Percentiles rank a stretch among this genome's conserved stretches.
phyloP scores from a whole-genome alignment of 2,329 filamentous ascomycete genomes.

The Microcera coccophila region DNA sequence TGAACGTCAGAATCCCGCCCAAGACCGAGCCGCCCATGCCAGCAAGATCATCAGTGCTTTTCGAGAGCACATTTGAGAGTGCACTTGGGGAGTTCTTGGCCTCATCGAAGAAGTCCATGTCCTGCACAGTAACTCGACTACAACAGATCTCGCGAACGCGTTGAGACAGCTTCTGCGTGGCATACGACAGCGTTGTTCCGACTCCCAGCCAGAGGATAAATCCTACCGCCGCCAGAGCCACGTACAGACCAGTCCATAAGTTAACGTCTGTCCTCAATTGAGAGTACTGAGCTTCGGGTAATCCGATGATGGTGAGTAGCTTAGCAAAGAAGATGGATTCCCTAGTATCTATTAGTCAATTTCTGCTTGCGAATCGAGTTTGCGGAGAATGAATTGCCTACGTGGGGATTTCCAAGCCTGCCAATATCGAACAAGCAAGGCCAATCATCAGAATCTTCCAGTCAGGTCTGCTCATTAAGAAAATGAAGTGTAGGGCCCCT shows the following conservation, averaged over 20 bases:
- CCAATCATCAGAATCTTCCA: too few species aligned
- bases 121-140: too few species aligned
- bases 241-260: conserved; percentile 49
- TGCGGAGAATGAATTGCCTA: too few species aligned
- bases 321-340: too few species aligned
- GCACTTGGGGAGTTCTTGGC: conserved; percentile 18
- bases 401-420: too few species aligned
- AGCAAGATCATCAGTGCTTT: conserved; percentile 6
- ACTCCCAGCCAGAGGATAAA: conserved; percentile 25
- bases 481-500: neutral
- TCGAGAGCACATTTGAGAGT: conserved; percentile 20
- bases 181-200: conserved; percentile 2
- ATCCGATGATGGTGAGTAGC: conserved; percentile 2
- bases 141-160: too few species aligned
- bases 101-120: conserved; percentile 35
- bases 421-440: too few species aligned
- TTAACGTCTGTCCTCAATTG: conserved; percentile 27
- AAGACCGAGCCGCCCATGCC: conserved; percentile 12
- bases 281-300: conserved; percentile 8
- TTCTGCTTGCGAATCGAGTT: too few species aligned
- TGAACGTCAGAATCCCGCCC: conserved; percentile 6
- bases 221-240: conserved; percentile 37
- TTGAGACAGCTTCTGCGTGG: conserved; percentile 30
- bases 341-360: too few species aligned
- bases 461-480: too few species aligned